Evolutionary conservation across 1,139 yeast species (phyloP).

Genomic region (Candida neerlandica): DNA sequence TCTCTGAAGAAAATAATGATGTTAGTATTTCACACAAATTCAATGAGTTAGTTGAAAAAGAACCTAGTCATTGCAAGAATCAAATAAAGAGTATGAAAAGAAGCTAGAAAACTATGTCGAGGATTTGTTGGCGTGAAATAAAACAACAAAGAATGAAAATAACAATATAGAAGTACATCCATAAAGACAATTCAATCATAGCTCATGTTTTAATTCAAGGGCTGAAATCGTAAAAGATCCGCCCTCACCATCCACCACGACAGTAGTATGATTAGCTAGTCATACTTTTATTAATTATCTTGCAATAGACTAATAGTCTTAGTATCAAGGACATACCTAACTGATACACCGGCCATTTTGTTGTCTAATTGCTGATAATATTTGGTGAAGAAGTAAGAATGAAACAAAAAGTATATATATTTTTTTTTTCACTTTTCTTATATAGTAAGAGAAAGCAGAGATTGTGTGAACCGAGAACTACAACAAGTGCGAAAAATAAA

Average conservation of each 20-base stretch:
- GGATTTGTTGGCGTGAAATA: neutral
- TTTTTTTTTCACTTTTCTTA: conserved; percentile 11
- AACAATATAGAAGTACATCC: neutral
- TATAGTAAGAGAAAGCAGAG: neutral
- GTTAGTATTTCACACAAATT: conserved; percentile 31
- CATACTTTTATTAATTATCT: conserved; percentile 3
- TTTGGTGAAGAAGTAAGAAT: conserved; percentile 17
- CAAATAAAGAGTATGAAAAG: neutral
- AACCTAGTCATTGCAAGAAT: neutral
- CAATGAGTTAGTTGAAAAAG: neutral
- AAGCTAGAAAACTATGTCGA: neutral
- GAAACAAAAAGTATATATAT: neutral
- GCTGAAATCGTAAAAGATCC: conserved; percentile 8
- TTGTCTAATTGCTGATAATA: conserved; percentile 20
- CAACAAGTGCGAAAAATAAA: neutral
- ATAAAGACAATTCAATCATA: neutral
- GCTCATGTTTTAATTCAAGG: neutral
- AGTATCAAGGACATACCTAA: conserved; percentile 68
- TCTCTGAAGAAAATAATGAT: conserved; percentile 58
- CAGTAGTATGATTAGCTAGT: conserved; percentile 18
- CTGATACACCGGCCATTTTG: conserved; percentile 96
- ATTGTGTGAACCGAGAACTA: neutral
- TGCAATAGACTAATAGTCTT: conserved; percentile 3
- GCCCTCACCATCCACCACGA: conserved; percentile 36
- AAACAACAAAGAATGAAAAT: neutral